phyloP scores from a whole-genome alignment of 768 basidiomycete genomes.

The Tricholoma bakamatsutake region DNA sequence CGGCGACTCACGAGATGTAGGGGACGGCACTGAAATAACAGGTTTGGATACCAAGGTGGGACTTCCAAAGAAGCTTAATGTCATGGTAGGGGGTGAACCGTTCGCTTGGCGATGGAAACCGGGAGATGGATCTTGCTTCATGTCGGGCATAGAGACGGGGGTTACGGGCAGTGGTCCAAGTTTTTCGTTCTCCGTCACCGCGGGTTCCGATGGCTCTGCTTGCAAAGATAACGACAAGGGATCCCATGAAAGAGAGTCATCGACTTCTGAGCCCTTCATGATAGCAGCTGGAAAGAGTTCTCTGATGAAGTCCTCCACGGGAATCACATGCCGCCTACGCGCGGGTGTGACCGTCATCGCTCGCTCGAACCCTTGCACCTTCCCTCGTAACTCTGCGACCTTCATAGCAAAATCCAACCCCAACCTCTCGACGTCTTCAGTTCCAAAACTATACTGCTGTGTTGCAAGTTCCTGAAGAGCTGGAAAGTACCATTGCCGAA shows the following conservation, averaged over 20 bases:
- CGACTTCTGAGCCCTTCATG: not conserved
- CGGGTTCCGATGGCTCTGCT: not conserved
- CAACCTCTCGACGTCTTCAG: not conserved
- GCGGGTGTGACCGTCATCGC: not conserved
- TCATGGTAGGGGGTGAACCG: too few species aligned
- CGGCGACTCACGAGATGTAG: not conserved
- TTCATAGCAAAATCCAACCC: not conserved
- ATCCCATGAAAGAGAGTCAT: not conserved
- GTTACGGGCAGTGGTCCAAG: not conserved
- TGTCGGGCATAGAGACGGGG: not conserved
- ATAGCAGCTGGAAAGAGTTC: not conserved
- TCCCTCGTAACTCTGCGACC: not conserved
- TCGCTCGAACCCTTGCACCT: not conserved
- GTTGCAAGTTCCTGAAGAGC: not conserved
- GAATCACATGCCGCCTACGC: not conserved
- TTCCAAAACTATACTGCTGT: not conserved
- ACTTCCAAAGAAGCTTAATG: not conserved
- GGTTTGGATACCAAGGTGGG: not conserved
- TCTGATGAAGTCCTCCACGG: not conserved
- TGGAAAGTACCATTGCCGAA: conserved; percentile 2
- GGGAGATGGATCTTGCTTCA: not conserved
- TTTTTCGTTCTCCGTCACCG: not conserved
- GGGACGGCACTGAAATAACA: not conserved
- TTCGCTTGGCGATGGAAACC: too few species aligned
- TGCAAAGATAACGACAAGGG: not conserved